A percentile compares a stretch with the other conserved stretches of the same genome.
Evolutionary conservation across 208 protist species (phyloP).

Genomic region (Acanthamoeba triangularis): DNA sequence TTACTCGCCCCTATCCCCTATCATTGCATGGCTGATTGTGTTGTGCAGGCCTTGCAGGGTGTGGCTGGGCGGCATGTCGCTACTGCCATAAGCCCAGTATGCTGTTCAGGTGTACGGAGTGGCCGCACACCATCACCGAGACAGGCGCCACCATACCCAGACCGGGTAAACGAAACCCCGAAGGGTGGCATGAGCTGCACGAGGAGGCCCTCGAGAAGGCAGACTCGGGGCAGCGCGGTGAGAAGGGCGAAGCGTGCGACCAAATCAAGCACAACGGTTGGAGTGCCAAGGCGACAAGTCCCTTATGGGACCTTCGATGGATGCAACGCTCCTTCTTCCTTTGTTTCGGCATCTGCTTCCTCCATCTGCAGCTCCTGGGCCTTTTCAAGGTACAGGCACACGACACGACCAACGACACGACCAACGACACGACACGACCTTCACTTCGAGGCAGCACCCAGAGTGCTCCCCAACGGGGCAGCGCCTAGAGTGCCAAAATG

Average conservation of each 20-base stretch:
- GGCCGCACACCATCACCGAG: not conserved
- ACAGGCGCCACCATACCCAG: not conserved
- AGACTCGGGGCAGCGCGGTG: not conserved
- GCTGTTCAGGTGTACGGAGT: not conserved
- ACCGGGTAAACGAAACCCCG: not conserved
- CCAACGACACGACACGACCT: no score
- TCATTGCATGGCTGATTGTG: not conserved
- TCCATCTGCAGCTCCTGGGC: not conserved
- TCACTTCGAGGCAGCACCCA: no score
- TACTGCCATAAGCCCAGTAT: not conserved
- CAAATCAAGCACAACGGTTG: not conserved
- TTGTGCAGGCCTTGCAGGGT: not conserved
- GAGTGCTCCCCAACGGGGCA: no score
- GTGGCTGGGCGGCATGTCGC: not conserved
- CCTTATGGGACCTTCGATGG: not conserved
- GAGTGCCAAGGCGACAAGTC: not conserved
- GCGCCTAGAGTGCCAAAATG: no score
- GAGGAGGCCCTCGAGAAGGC: not conserved
- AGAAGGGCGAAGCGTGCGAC: not conserved
- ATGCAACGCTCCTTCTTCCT: constrained; percentile 10
- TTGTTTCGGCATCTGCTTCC: not conserved
- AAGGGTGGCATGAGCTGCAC: not conserved
- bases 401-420: no score
- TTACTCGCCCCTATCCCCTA: not conserved
- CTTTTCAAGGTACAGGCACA: not conserved